These are phyloP conservation scores for Arthrobotrys conoides DNA, from an alignment of 2,329 filamentous ascomycete species.

Conservation along the genomic window DNA sequence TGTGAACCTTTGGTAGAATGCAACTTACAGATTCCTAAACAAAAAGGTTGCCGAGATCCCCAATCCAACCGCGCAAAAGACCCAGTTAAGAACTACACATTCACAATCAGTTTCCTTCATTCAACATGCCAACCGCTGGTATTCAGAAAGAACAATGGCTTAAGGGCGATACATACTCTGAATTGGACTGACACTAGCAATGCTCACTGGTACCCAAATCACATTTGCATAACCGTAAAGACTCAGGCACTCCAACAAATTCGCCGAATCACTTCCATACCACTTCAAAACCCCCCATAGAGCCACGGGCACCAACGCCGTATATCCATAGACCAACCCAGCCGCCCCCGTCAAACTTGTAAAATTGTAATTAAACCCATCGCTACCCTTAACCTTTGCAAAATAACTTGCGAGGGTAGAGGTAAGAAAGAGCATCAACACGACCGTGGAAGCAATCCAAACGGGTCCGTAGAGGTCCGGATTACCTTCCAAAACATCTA, in stretches of 20 bases:
- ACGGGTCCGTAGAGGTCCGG: slow-evolving; percentile 92
- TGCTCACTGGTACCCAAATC: slow-evolving; percentile 94
- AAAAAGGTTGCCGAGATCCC: slow-evolving; percentile 86
- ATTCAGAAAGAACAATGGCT: not conserved
- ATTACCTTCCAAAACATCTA: slow-evolving; percentile 96
- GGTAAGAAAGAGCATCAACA: slow-evolving; percentile 93
- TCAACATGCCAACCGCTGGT: not conserved
- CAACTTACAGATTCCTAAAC: slow-evolving; percentile 80
- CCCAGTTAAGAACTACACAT: slow-evolving; percentile 81
- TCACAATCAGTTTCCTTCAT: not conserved
- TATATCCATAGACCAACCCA: slow-evolving; percentile 95
- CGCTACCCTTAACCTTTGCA: slow-evolving; percentile 72
- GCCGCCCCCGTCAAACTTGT: slow-evolving; percentile 81
- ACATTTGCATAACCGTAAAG: slow-evolving; percentile 97
- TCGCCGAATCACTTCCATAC: slow-evolving; percentile 94
- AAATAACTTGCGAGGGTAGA: slow-evolving; percentile 96
- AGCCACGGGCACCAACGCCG: slow-evolving; percentile 77
- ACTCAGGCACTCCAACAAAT: slow-evolving; percentile 93
- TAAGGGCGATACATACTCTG: slow-evolving; percentile 65
- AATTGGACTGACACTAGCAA: slow-evolving; percentile 63
- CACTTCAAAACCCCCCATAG: slow-evolving; percentile 92
- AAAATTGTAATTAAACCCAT: slow-evolving; percentile 92
- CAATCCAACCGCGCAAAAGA: slow-evolving; percentile 90
- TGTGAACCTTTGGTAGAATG: not conserved
- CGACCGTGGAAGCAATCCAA: slow-evolving; percentile 98